Evolutionary conservation across 1,284 basidiomycete genomes (phyloP).

Genomic region (Xerocomus cyaneibrunnescens): DNA sequence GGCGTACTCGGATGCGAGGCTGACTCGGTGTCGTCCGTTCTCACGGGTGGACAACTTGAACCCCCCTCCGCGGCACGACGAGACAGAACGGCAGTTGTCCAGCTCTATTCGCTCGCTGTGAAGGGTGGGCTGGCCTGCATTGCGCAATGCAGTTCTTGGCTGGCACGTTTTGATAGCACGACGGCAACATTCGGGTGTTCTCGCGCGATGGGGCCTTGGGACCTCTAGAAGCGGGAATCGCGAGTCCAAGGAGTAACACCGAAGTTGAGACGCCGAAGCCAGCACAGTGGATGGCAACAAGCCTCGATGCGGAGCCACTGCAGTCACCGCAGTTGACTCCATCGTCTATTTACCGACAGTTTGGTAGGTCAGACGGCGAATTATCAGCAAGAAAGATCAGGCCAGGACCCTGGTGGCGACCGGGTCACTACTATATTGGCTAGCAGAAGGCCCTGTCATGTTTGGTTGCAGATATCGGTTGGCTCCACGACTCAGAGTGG

Average conservation of each 20-base stretch:
- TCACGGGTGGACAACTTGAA: slow-evolving; percentile 8
- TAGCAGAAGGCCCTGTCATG: not conserved
- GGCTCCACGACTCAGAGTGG: not conserved
- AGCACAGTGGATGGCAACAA: slow-evolving; percentile 21
- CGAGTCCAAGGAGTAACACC: slow-evolving; percentile 4
- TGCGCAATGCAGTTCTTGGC: slow-evolving; percentile 3
- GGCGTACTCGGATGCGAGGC: not conserved
- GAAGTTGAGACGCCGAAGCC: slow-evolving; percentile 23
- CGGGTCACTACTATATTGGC: slow-evolving; percentile 6
- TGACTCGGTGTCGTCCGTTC: slow-evolving; percentile 2
- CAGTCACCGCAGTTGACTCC: not conserved
- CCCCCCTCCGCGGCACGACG: slow-evolving; percentile 5
- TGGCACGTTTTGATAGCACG: slow-evolving; percentile 22
- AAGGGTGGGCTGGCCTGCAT: slow-evolving; percentile 1
- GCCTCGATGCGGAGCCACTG: slow-evolving; percentile 17
- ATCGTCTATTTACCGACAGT: slow-evolving; percentile 5
- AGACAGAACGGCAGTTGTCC: slow-evolving; percentile 14
- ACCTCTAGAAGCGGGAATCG: slow-evolving; percentile 7
- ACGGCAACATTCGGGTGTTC: slow-evolving; percentile 3
- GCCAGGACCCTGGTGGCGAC: not conserved
- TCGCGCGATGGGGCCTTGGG: slow-evolving; percentile 11
- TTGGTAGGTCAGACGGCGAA: slow-evolving; percentile 1
- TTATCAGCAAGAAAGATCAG: not conserved
- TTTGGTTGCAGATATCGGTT: not conserved
- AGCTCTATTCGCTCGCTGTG: slow-evolving; percentile 1